These are phyloP conservation scores for Malus orientalis DNA, from an alignment of 306 rosid genomes.

Conservation along the genomic window DNA sequence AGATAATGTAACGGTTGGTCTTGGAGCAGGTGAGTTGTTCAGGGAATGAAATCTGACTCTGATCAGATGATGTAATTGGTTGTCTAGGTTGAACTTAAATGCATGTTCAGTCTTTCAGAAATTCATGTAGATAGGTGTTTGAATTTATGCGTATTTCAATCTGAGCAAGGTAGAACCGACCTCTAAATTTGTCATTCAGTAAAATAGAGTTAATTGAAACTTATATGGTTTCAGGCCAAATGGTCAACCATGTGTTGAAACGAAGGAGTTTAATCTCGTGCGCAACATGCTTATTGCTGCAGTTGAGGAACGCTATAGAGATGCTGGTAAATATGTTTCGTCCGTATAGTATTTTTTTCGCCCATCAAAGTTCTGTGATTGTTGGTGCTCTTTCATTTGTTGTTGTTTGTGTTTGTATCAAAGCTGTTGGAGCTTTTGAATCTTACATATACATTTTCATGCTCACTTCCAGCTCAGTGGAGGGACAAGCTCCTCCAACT, in stretches of 20 bases:
- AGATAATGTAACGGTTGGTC: neutral
- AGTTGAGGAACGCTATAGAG: constrained; percentile 87
- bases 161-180: neutral
- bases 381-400: neutral
- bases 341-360: neutral
- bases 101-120: neutral
- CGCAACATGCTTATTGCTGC: constrained; percentile 92
- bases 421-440: neutral
- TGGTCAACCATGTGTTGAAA: constrained; percentile 77
- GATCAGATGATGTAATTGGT: neutral
- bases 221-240: constrained; percentile 60
- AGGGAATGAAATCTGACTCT: neutral
- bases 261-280: constrained; percentile 75
- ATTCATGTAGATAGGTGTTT: neutral
- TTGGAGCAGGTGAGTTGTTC: neutral
- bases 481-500: constrained; percentile 55
- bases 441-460: neutral
- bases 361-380: neutral
- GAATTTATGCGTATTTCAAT: neutral
- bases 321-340: constrained; percentile 64
- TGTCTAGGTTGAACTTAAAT: neutral
- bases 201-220: constrained; percentile 10
- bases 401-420: neutral
- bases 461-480: constrained; percentile 43
- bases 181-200: neutral